Base-by-base conservation (phyloP, 129 eudicot species). In the Helianthus tuberosus region DNA sequence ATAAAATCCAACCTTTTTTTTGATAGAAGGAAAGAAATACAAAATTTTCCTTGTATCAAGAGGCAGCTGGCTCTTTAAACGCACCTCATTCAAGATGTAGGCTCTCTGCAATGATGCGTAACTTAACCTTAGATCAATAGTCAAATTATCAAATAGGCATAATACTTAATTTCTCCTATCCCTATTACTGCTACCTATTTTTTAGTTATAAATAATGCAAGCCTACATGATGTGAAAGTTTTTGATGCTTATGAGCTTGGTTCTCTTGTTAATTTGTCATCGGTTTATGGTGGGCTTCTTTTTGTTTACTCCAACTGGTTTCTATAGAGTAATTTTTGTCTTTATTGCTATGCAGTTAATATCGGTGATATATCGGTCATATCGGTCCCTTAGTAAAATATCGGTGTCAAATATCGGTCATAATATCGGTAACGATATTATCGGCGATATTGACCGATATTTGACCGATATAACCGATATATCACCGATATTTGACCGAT, bases 201-300 rank as follows among this genome's bases (percentile, higher is more conserved):
- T 54, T 25, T 58, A 5, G 10, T 23, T 58, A 58, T 58, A 12
- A 5, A 6, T 29, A 32, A 29, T 13, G 44, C 11, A 32, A 12
- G 10, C 12, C 23, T 1, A 32, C 44, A 58, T 23, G 7, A 9
- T 57, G 0, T 54, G 20, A 58, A 27, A 58, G 36, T 58, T 58
- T 58, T 14, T 25, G 36, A 58, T 10, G 61, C 61, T 55, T 55
- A 8, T 55, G 32, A 55, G 61, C 61, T 55, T 58, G 64, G 36
- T 25, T 58, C 64, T 0, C n/a, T 10, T 58, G 64, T 25, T 58
- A 58, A 58, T n/a, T 32, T 62, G 23, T 62, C 46, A 12, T 5
- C 35, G 46, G 6, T 62, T 35, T 62, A 32, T 35, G 54, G 5
- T 5, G 67, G 47, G 67, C 23, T 43, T 13, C 6, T 62, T 35